Evolutionary conservation across 768 basidiomycete genomes (phyloP), one percentile per base, ranked within the genome.

Genomic region (Boletus insuetus): DNA sequence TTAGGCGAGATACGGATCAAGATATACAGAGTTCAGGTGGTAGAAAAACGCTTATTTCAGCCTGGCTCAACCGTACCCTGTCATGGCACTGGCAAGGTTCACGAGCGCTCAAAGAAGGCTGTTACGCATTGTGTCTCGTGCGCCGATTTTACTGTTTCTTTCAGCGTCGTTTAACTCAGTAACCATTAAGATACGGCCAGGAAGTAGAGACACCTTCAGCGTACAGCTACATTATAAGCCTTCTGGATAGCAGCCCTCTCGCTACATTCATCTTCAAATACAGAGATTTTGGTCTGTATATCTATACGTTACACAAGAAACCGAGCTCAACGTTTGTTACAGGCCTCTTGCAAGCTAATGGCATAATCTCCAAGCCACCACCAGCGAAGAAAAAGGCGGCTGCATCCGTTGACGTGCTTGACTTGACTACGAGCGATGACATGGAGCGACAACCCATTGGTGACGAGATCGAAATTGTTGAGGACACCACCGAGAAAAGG

Each of bases 101-200:
- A 70, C 37, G 71, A 70, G 22, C 67, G 67, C 26, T 58, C 65
- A 26, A 70, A 70, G 58, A 70, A 70, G 54, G 69, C 65, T 16
- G 54, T 73, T 11, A 59, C 67, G 1, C 67, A 70, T 10, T 63
- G 67, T 51, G 59, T 70, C 35, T 59, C 61, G 65, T 70, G 42
- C 38, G 71, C 62, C 40, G 10, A 41, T 11, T 29, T 6, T 10
- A 14, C 17, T 31, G 17, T 31, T 31, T 44, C 31, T 32, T 31
- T 45, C 29, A n/a, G 3, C 9, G 19, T 7, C 2, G 5, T 46
- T 42, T 59, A 12, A 61, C 46, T n/a, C 24, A 26, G 10, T 6
- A 32, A 24, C 43, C 14, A 13, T 43, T 17, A 31, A 70, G 69
- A 22, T 72, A 60, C 37, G 71, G 69, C 4, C 38, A 42, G 32